A percentile compares a stretch with the other conserved stretches of the same genome.
Conservation (phyloP, 768 basidiomycete species). For the Leccinum barrowsii region DNA sequence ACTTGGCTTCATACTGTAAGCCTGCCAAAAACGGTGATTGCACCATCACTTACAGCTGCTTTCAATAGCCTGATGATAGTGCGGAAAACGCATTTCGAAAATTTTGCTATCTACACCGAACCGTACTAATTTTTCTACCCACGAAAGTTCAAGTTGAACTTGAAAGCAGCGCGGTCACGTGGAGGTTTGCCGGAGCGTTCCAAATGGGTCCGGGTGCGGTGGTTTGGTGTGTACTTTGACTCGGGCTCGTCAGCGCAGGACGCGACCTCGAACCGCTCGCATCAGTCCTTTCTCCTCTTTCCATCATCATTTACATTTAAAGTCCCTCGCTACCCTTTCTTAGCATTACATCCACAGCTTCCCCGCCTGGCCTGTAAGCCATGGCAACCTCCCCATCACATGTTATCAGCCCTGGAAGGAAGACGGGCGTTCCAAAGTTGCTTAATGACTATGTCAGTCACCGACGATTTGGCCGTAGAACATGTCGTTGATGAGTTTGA, state of each 20-base stretch:
- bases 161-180: slow-evolving; percentile 21
- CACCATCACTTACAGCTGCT: too few relatives aligned
- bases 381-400: slow-evolving; percentile 25
- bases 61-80: too few relatives aligned
- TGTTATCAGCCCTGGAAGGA: slow-evolving; percentile 22
- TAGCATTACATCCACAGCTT: background rate
- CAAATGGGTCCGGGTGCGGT: slow-evolving; percentile 29
- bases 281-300: slow-evolving; percentile 12
- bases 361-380: background rate
- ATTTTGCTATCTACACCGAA: too few relatives aligned
- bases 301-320: slow-evolving; percentile 13
- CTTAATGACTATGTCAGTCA: slow-evolving; percentile 62
- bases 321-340: background rate
- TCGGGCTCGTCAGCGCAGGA: slow-evolving; percentile 34
- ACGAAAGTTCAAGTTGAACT: too few relatives aligned
- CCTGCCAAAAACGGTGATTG: too few relatives aligned
- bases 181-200: slow-evolving; percentile 20
- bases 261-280: slow-evolving; percentile 28
- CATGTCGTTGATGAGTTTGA: slow-evolving; percentile 6
- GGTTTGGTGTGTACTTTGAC: slow-evolving; percentile 19
- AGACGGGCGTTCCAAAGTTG: slow-evolving; percentile 44
- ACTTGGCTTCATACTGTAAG: too few relatives aligned
- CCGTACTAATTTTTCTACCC: too few relatives aligned
- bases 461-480: background rate
- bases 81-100: too few relatives aligned